Conservation (phyloP, 1,284 basidiomycete genomes). For the Puccinia horiana region DNA sequence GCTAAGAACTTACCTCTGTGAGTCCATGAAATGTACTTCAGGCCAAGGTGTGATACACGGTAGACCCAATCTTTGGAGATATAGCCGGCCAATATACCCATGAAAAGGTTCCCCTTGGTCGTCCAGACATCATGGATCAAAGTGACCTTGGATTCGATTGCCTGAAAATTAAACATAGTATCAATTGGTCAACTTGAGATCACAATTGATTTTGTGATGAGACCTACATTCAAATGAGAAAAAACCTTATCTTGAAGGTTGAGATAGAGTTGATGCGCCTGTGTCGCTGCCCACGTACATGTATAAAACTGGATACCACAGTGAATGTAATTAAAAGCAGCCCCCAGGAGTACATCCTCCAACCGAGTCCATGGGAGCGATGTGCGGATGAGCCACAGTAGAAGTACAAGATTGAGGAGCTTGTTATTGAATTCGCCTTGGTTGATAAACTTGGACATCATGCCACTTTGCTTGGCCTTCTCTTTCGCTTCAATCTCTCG, state of each 20-base stretch:
- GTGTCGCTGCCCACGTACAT: constrained; percentile 1
- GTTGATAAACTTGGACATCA: neutral
- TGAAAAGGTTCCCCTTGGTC: constrained; percentile 17
- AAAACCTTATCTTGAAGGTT: neutral
- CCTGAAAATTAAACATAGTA: too few relatives aligned
- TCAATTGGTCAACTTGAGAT: neutral
- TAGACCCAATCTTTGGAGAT: neutral
- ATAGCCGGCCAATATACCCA: constrained; percentile 21
- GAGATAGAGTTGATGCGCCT: neutral
- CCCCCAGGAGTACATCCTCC: neutral
- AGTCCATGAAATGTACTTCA: constrained; percentile 9
- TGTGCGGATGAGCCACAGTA: too few relatives aligned
- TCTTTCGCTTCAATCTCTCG: too few relatives aligned
- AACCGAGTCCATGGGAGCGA: constrained; percentile 9
- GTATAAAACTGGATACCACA: neutral
- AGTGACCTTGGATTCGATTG: neutral
- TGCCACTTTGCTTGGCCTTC: neutral
- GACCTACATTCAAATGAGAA: too few relatives aligned
- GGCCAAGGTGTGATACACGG: neutral
- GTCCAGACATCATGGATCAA: constrained; percentile 30
- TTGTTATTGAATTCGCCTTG: too few relatives aligned
- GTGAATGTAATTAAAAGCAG: neutral
- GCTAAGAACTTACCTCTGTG: neutral
- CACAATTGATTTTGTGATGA: too few relatives aligned
- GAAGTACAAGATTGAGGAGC: too few relatives aligned